phyloP scores from a whole-genome alignment of 2,329 filamentous ascomycete species.

The Colletotrichum gloeosporioides region DNA sequence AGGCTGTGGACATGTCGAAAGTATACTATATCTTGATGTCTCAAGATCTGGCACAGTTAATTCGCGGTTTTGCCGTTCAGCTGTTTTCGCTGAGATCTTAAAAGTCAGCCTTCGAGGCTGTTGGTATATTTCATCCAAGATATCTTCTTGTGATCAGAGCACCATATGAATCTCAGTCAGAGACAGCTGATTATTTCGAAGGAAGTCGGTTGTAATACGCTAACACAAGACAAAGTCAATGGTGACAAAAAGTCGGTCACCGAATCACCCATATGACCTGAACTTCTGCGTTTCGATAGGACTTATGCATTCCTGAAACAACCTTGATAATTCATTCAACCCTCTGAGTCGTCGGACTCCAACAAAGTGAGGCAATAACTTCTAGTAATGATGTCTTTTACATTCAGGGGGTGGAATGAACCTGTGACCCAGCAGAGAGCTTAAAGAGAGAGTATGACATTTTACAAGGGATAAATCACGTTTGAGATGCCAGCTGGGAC shows the following conservation, averaged over 20 bases:
- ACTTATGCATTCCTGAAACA: accelerated
- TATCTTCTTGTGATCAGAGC: not conserved
- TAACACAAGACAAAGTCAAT: not conserved
- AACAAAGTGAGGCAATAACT: not conserved
- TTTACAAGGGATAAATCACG: not conserved
- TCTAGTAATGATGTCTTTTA: not conserved
- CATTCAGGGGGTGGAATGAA: not conserved
- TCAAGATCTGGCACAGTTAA: accelerated
- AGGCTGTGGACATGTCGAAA: not conserved
- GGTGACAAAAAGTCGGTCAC: not conserved
- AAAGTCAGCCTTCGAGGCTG: not conserved
- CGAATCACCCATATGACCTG: not conserved
- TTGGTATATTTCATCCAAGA: not conserved
- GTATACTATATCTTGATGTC: not conserved
- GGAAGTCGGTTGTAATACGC: not conserved
- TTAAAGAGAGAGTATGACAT: not conserved
- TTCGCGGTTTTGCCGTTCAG: too few relatives aligned
- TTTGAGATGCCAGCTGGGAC: not conserved
- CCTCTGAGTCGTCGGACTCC: not conserved
- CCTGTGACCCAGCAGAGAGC: not conserved
- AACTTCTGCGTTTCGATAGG: not conserved
- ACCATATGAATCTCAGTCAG: not conserved
- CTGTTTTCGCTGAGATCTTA: not conserved
- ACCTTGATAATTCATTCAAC: not conserved
- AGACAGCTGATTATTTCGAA: not conserved